Evolutionary conservation across 306 rosid genomes (phyloP).

Genomic region (Phaseolus lunatus): DNA sequence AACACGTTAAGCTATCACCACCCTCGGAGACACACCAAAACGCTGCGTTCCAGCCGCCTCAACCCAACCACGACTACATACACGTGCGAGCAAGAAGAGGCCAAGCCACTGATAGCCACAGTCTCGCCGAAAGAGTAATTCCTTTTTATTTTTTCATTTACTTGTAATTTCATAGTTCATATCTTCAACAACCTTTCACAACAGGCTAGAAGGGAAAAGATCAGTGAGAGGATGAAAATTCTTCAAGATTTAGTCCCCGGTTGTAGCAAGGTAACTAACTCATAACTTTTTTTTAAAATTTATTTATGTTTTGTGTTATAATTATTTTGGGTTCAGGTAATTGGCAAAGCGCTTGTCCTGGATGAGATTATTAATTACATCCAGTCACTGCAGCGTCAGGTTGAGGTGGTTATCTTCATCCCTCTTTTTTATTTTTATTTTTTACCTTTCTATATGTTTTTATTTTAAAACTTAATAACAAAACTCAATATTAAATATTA

Average conservation of each 20-base stretch:
- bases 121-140: slow-evolving; percentile 92
- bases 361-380: slow-evolving; percentile 96
- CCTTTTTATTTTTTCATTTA: no score
- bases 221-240: slow-evolving; percentile 91
- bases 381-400: slow-evolving; percentile 88
- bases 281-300: slow-evolving; percentile 7
- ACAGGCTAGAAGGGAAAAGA: slow-evolving; percentile 95
- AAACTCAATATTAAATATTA: not conserved
- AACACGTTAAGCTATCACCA: slow-evolving; percentile 56
- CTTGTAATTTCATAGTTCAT: not conserved
- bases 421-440: slow-evolving; percentile 4
- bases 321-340: slow-evolving; percentile 56
- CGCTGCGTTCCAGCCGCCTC: slow-evolving; percentile 50
- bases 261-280: slow-evolving; percentile 77
- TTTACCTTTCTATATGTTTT: not conserved
- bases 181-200: not conserved
- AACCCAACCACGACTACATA: slow-evolving; percentile 76
- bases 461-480: not conserved
- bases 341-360: slow-evolving; percentile 91
- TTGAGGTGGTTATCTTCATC: slow-evolving; percentile 64
- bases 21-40: slow-evolving; percentile 29
- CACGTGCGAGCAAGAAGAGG: slow-evolving; percentile 98
- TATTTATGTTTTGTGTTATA: not conserved
- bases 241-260: slow-evolving; percentile 97
- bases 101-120: slow-evolving; percentile 99